Conservation (phyloP, 1,284 basidiomycete species). For the Tylopilus orsonianus region DNA sequence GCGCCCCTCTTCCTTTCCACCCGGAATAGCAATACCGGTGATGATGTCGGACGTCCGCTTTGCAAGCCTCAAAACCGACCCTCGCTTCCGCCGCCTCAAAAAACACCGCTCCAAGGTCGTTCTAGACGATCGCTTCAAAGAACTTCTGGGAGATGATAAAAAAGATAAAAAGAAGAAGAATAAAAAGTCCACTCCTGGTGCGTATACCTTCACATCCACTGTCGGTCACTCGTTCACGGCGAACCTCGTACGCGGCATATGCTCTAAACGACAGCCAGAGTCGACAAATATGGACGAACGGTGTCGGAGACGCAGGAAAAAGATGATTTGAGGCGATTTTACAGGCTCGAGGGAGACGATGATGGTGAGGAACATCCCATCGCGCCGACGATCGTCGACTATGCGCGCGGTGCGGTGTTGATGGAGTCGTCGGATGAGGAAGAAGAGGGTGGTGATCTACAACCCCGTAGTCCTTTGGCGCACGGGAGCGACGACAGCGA, state of each 20-base stretch:
- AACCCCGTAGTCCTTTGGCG: constrained; percentile 32
- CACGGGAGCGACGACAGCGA: constrained; percentile 46
- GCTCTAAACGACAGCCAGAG: constrained; percentile 49
- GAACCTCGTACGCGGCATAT: too few relatives aligned
- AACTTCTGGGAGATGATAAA: constrained; percentile 60
- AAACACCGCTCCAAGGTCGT: constrained; percentile 82
- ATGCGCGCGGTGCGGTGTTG: constrained; percentile 85
- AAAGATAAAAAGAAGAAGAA: constrained; percentile 42
- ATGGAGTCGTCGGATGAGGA: constrained; percentile 89
- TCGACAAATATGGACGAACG: constrained; percentile 91
- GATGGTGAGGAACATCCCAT: constrained; percentile 34
- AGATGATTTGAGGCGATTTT: constrained; percentile 82
- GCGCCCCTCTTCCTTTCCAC: too few relatives aligned
- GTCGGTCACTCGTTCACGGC: neutral
- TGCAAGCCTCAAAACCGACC: constrained; percentile 85
- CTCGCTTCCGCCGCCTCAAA: constrained; percentile 86
- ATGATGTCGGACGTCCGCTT: constrained; percentile 84
- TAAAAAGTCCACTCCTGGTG: constrained; percentile 38
- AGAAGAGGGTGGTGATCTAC: constrained; percentile 42
- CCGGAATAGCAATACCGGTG: constrained; percentile 52
- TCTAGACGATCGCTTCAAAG: constrained; percentile 94
- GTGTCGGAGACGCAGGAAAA: constrained; percentile 68
- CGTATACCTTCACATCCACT: constrained; percentile 10
- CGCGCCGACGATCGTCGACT: constrained; percentile 59
- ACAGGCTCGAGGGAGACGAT: constrained; percentile 62